These are phyloP conservation scores for Mycena alexandri DNA, from an alignment of 768 basidiomycete genomes.

Conservation along the genomic window DNA sequence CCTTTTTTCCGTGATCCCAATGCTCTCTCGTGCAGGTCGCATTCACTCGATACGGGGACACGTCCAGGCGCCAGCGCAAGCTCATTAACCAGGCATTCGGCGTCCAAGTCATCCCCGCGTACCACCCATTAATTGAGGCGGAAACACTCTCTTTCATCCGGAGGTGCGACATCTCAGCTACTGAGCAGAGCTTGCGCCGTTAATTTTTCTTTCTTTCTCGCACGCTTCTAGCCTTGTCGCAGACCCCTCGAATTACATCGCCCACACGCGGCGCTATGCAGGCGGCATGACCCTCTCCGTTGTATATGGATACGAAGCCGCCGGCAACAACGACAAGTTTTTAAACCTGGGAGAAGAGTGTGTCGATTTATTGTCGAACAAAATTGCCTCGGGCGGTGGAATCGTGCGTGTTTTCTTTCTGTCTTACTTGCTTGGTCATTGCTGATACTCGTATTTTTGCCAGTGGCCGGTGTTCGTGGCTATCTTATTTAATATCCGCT, in stretches of 20 bases:
- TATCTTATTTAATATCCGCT: background rate
- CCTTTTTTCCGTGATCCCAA: conserved; percentile 22
- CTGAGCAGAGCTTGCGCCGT: too few species aligned
- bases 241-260: conserved; percentile 52
- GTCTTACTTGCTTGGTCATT: conserved; percentile 45
- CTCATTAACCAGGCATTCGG: conserved; percentile 77
- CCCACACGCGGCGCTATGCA: conserved; percentile 64
- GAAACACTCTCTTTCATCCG: conserved; percentile 71
- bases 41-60: conserved; percentile 76
- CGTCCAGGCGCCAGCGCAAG: conserved; percentile 72
- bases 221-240: conserved; percentile 64
- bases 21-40: conserved; percentile 56
- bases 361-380: conserved; percentile 56
- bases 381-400: conserved; percentile 57
- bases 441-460: conserved; percentile 11
- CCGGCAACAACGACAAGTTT: conserved; percentile 55
- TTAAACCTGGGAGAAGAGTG: conserved; percentile 58
- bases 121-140: conserved; percentile 68
- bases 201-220: too few species aligned
- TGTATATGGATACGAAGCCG: conserved; percentile 60
- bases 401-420: conserved; percentile 57
- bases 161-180: too few species aligned
- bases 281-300: conserved; percentile 44
- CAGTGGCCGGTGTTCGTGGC: conserved; percentile 34
- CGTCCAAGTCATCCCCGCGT: conserved; percentile 62